Base-by-base conservation (phyloP, 164 flowering plant species). In the Chloranthus sessilifolius region DNA sequence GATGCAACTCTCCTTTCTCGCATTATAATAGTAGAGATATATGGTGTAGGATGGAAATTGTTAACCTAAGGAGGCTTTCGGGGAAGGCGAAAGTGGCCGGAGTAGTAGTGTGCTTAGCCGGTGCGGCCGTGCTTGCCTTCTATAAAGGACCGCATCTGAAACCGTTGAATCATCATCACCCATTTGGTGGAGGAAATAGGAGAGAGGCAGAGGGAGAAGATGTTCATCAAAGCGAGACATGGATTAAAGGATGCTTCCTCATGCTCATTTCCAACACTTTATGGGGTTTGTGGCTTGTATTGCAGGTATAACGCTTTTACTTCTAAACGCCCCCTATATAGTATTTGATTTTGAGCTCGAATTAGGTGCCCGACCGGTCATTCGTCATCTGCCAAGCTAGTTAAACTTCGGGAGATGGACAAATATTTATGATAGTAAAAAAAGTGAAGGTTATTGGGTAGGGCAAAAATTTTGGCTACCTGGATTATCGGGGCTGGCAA, bases 171-270 rank as follows among this genome's bases (percentile, higher is more conserved):
- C 64, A 59, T 43, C 70, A 66, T 50, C 69, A 52, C 39, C 49
- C 55, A 1, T 41, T 73, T 4, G 47, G n/a, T n/a, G n/a, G n/a
- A n/a, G n/a, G 52, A 15, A 58, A 62, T 42, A 41, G 20, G 26
- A 21, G 9, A 12, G 43, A 23, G 34, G 49, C 27, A 16, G 26
- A 25, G 0, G 60, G 27, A 4, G 33, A 1, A 19, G 62, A 42
- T 12, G 46, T 39, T 23, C 26, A 56, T 42, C 54, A 85, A 2
- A 34, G 46, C 22, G 20, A 21, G 5, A 68, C 66, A 0, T 81
- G 95, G 95, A 66, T 87, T 7, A 75, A 74, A 61, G 95, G 91
- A 42, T 71, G 72, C 57, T 68, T 80, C 51, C 67, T 87, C 60
- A 59, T 81, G 85, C 67, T 87, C 30, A 4, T 52, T 22, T 56